A percentile compares a stretch with the other conserved stretches of the same genome.
Evolutionary conservation across 2,329 filamentous ascomycete genomes (phyloP).

Genomic region (Claviceps paspali): DNA sequence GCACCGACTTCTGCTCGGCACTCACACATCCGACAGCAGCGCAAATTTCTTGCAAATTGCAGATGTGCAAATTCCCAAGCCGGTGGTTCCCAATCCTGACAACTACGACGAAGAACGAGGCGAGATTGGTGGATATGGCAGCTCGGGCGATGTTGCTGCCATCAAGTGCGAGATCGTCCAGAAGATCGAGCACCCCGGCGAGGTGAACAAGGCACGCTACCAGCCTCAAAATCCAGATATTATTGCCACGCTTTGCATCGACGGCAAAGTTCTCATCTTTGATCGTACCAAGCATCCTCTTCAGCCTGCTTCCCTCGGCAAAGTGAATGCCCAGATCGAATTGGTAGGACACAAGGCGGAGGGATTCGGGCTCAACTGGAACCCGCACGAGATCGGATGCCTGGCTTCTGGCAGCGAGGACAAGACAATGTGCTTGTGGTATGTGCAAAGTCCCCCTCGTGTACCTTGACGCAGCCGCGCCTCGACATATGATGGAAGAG

Average conservation of each 20-base stretch:
- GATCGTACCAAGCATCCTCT: slow-evolving; percentile 89
- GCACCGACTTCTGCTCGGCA: slow-evolving; percentile 84
- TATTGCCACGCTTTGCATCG: slow-evolving; percentile 81
- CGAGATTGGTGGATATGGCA: slow-evolving; percentile 87
- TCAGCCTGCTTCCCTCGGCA: slow-evolving; percentile 46
- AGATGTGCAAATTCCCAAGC: slow-evolving; percentile 81
- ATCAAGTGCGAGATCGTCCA: slow-evolving; percentile 89
- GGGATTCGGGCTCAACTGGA: slow-evolving; percentile 90
- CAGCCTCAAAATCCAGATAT: slow-evolving; percentile 96
- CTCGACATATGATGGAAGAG: neutral
- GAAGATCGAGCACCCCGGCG: slow-evolving; percentile 88
- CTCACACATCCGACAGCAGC: slow-evolving; percentile 75
- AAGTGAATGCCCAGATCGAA: slow-evolving; percentile 67
- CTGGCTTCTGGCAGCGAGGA: slow-evolving; percentile 88
- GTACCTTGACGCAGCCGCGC: neutral
- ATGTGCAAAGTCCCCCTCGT: slow-evolving; percentile 17
- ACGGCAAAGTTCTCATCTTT: slow-evolving; percentile 81
- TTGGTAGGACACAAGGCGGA: slow-evolving; percentile 74
- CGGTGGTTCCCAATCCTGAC: slow-evolving; percentile 53
- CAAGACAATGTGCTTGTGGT: slow-evolving; percentile 83
- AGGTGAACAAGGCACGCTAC: slow-evolving; percentile 97
- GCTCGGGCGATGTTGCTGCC: slow-evolving; percentile 49
- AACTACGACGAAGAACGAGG: slow-evolving; percentile 86
- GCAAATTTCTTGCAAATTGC: slow-evolving; percentile 92
- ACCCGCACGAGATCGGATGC: slow-evolving; percentile 63